These are phyloP conservation scores for Heracleum sosnowskyi DNA, from an alignment of 129 eudicot species.

Conservation along the genomic window DNA sequence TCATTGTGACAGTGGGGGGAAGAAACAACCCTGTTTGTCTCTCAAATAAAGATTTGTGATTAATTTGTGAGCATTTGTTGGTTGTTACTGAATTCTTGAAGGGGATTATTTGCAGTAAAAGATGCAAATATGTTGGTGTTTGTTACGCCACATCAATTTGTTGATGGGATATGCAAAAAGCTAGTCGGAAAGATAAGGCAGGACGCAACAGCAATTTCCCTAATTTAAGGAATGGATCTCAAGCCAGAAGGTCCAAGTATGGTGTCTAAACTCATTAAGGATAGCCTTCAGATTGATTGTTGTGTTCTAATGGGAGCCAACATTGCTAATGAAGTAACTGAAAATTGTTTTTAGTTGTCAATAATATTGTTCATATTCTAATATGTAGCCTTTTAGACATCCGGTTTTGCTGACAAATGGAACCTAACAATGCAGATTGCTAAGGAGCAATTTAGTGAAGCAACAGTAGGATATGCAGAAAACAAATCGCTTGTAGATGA, in stretches of 20 bases:
- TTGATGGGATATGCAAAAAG: constrained; percentile 76
- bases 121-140: constrained; percentile 94
- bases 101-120: constrained; percentile 42
- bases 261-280: constrained; percentile 72
- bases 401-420: not conserved
- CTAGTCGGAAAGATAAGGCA: constrained; percentile 64
- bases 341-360: not conserved
- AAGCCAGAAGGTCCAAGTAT: constrained; percentile 90
- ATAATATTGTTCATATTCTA: not conserved
- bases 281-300: constrained; percentile 64
- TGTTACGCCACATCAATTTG: constrained; percentile 96
- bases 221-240: constrained; percentile 98
- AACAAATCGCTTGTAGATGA: constrained; percentile 63
- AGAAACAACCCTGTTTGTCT: constrained; percentile 21
- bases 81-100: not conserved
- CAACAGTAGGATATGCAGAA: constrained; percentile 79
- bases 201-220: constrained; percentile 86
- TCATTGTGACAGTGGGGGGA: constrained; percentile 66
- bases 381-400: not conserved
- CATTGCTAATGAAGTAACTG: constrained; percentile 87
- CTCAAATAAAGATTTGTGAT: not conserved
- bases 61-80: not conserved
- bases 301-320: constrained; percentile 99
- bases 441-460: constrained; percentile 90
- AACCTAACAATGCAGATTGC: constrained; percentile 57